Evolutionary conservation across 106 monocot genomes (phyloP).

Genomic region (Acanthochlamys bracteata): DNA sequence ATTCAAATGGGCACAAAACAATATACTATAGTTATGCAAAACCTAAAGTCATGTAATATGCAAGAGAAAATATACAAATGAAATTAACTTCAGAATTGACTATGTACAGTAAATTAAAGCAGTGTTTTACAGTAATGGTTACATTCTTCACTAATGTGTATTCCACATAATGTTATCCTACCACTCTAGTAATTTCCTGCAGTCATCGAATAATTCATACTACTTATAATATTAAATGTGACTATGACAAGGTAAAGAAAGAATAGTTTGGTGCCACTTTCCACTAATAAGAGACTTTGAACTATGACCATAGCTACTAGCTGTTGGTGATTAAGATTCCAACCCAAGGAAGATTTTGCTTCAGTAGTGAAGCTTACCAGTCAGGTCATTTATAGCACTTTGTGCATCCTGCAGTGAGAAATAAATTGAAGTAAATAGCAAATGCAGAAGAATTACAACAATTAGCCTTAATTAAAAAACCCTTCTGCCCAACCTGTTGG

Average conservation of each 20-base stretch:
- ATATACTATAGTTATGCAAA: background rate
- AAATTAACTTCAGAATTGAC: no score
- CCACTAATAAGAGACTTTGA: no score
- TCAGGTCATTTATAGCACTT: slow-evolving; percentile 92
- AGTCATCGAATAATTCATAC: no score
- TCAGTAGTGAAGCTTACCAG: slow-evolving; percentile 28
- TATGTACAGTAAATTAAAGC: no score
- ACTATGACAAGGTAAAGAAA: no score
- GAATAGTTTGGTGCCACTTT: no score
- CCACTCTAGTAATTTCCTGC: no score
- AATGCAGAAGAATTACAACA: background rate
- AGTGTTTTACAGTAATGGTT: no score
- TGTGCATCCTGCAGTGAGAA: slow-evolving; percentile 75
- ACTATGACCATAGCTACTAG: no score
- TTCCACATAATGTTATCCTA: no score
- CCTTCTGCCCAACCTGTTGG: slow-evolving; percentile 34
- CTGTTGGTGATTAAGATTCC: background rate
- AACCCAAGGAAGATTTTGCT: background rate
- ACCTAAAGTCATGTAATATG: background rate
- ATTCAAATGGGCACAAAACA: background rate
- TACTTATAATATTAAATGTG: no score
- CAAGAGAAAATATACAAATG: background rate
- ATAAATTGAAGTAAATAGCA: background rate
- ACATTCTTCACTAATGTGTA: no score
- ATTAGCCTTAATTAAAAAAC: background rate